Base-by-base conservation (phyloP, 75 land plant genomes). In the Azolla pinnata region DNA sequence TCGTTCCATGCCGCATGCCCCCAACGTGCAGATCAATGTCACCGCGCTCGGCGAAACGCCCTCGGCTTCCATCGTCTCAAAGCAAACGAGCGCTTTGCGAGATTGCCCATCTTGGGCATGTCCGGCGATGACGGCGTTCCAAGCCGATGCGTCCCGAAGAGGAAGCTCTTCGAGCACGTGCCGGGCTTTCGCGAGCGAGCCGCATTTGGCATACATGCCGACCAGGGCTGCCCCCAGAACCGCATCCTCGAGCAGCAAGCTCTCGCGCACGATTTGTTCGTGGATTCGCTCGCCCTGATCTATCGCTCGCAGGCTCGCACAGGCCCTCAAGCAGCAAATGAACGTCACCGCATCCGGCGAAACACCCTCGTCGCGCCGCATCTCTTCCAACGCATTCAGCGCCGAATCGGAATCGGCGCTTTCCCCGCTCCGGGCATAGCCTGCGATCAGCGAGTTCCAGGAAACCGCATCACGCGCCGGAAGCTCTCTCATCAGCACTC, bases 91-190 rank as follows among this genome's bases (percentile, higher is more conserved):
- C 24, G 73, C 61, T 31, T 63, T 59, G 21, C 57, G 47, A 45
- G 19, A 24, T 28, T 51, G 54, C 25, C 25, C 53, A 50, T 50
- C 7, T 24, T 50, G 24, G 25, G 25, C 53, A 54, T 40, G 63
- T 7, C 73, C 73, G 10, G 64, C 56, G 7, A 70, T 57, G 18
- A 70, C 19, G n/a, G 55, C 53, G 62, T 70, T 70, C 73, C 66
- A 70, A 31, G 73, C 63, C 0, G 40, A 44, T 33, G 28, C 56
- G 50, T 64, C 66, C 31, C 56, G 56, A 31, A 14, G 0, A 20
- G 66, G 66, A 55, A 69, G 60, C 26, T 14, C 33, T 7, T 55
- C 28, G 21, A 69, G 61, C 54, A 49, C 52, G 5, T 49, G 7
- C n/a, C 23, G 18, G 7, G 52, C 52, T 18, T 49, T 17, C 17